Base-by-base conservation (phyloP, 495 filamentous ascomycete genomes). In the Lophium mytilinum region DNA sequence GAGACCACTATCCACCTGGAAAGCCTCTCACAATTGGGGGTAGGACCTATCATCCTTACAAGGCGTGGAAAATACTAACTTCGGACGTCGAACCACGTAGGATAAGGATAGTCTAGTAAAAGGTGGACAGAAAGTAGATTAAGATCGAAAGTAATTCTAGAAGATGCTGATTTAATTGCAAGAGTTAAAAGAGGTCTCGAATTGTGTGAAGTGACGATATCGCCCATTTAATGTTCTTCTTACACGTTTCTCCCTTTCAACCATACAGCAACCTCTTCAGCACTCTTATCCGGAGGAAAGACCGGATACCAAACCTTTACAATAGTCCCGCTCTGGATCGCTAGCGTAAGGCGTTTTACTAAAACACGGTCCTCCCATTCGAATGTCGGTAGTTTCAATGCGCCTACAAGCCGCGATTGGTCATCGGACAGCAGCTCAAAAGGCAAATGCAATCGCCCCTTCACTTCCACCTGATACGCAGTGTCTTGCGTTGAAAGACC, bases 381-480 rank as follows among this genome's bases (percentile, higher is more conserved):
- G 47, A 65, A 62, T 17, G 57, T 60, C 35, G 63, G 61, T 55
- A 70, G 39, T 18, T 43, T 50, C 45, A 67, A 12, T 17, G 53
- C 61, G 41, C 52, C 34, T 36, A 56, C 61, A 37, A 70, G 45
- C 54, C 57, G 58, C 40, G 62, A 51, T 35, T 60, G 53, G 57
- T 64, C 63, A 57, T 68, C 67, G 37, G 63, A 66, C 40, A 69
- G 50, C 18, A 69, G 43, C 12, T 69, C 52, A 57, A 66, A 68
- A 14, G 55, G 63, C 33, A 69, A 37, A 47, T 61, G 52, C 19
- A 65, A 14, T 33, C 67, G 49, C 37, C 56, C 52, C 56, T 63
- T 67, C 4, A 60, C 34, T 48, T 69, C 66, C 45, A 12, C 33
- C 52, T 69, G 67, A 51, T 68, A 66, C 37, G 15, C 36, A 19